Evolutionary conservation across 441 rosid species (phyloP), one percentile per base, ranked within the genome.

Genomic region (Gossypium gossypioides): DNA sequence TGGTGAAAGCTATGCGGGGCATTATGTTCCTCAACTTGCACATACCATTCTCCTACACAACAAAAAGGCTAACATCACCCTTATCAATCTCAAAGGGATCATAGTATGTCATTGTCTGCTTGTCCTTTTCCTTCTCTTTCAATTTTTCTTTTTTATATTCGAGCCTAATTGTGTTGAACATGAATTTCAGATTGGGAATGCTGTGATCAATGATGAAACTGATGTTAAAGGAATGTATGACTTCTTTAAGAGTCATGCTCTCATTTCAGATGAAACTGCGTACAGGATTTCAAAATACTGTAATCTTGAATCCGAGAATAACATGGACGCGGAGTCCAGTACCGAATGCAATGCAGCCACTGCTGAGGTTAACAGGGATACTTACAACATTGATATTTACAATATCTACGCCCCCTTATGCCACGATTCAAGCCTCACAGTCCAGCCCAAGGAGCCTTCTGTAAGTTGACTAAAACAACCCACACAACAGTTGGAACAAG

Each of bases 1-100:
- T n/a, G 98, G 97, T 0, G 98, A 93, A 78, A 91, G 98, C 79
- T 93, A 93, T 37, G 96, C 95, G 0, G 97, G 95, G 0, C 98
- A 91, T 77, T 93, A 89, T 71, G 97, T 86, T n/a, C 96, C 97
- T 63, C 91, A 93, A 42, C 93, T 93, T 52, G 95, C 97, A 2
- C 88, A 86, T 27, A 83, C 84, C 70, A 88, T 93, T 77, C 85
- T 89, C 7, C 34, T 48, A 72, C 87, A 88, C 27, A 86, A 86
- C 77, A 71, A 79, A 10, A 84, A 56, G 58, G 76, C 83, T 7
- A 85, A 80, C 46, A 80, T 29, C 19, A 83, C 87, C 57, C 72
- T 80, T 32, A 81, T 93, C 80, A 87, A 93, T 72, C 91, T 93
- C 85, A 90, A 87, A 78, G 98, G 98, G 48, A 91, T 93, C 77